These are phyloP conservation scores for Candida sojae DNA, from an alignment of 1,139 yeast species.

Conservation along the genomic window DNA sequence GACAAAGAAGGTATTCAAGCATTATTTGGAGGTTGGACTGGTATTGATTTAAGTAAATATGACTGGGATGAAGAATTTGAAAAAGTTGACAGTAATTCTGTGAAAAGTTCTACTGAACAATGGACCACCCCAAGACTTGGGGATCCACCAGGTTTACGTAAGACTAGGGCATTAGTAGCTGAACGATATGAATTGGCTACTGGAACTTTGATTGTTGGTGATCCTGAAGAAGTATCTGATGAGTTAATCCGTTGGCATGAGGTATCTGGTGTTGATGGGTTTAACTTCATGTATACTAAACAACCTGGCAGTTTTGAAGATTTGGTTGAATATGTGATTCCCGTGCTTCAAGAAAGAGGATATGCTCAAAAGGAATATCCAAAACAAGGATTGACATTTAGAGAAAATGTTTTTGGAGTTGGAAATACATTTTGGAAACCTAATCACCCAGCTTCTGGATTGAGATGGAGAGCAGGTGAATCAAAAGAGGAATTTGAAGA, in stretches of 20 bases:
- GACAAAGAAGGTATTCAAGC: conserved; percentile 37
- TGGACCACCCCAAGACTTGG: conserved; percentile 27
- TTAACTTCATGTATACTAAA: conserved; percentile 24
- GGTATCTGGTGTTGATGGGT: conserved; percentile 25
- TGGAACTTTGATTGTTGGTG: conserved; percentile 22
- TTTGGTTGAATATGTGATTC: conserved; percentile 21
- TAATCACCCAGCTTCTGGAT: conserved; percentile 34
- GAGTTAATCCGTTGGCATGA: conserved; percentile 26
- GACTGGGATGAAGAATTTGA: conserved; percentile 26
- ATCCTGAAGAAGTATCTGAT: conserved; percentile 24
- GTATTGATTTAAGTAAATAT: conserved; percentile 28
- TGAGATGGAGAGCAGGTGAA: conserved; percentile 40
- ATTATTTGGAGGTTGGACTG: conserved; percentile 33
- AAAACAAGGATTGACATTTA: conserved; percentile 19
- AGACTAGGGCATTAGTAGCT: conserved; percentile 23
- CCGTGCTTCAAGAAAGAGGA: conserved; percentile 22
- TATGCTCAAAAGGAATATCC: conserved; percentile 27
- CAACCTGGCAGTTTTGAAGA: conserved; percentile 26
- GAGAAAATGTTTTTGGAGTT: conserved; percentile 22
- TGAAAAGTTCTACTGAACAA: conserved; percentile 22
- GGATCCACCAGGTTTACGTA: conserved; percentile 20
- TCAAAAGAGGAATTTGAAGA: conserved; percentile 32
- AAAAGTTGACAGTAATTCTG: conserved; percentile 25
- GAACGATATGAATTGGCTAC: conserved; percentile 22
- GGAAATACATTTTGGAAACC: conserved; percentile 17